phyloP scores from a whole-genome alignment of 495 filamentous ascomycete genomes.

The Aspergillus sclerotiicarbonarius region DNA sequence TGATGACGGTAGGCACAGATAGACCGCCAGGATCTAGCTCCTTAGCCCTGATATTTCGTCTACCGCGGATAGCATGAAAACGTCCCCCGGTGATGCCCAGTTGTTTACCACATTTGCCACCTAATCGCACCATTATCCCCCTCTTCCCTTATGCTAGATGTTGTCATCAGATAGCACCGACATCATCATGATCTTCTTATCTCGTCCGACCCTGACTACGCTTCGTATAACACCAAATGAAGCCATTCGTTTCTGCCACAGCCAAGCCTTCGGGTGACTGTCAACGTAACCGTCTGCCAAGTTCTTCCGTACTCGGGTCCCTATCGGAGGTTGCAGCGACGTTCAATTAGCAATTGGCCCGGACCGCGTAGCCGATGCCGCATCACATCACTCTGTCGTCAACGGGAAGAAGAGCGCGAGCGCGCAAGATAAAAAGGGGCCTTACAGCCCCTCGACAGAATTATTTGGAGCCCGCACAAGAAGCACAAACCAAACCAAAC shows the following conservation, averaged over 20 bases:
- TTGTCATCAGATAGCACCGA: background rate
- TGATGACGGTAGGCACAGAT: too few relatives aligned
- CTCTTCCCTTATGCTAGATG: background rate
- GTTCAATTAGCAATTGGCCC: background rate
- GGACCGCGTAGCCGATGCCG: background rate
- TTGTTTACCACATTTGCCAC: too few relatives aligned
- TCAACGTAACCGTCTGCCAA: background rate
- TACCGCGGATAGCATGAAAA: too few relatives aligned
- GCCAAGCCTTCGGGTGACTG: background rate
- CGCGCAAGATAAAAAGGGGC: too few relatives aligned
- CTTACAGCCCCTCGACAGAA: background rate
- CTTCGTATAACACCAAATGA: background rate
- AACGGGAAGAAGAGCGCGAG: too few relatives aligned
- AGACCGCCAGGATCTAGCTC: too few relatives aligned
- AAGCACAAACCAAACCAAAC: background rate
- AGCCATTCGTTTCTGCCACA: background rate
- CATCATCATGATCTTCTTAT: background rate
- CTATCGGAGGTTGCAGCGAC: background rate
- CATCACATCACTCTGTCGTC: background rate
- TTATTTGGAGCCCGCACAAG: background rate
- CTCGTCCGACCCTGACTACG: background rate
- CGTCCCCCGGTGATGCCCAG: too few relatives aligned
- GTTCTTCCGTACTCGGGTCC: background rate
- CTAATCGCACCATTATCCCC: too few relatives aligned
- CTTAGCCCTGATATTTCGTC: too few relatives aligned